Evolutionary conservation across 1,284 basidiomycete genomes (phyloP).

Genomic region (Sanghuangporus baumii): DNA sequence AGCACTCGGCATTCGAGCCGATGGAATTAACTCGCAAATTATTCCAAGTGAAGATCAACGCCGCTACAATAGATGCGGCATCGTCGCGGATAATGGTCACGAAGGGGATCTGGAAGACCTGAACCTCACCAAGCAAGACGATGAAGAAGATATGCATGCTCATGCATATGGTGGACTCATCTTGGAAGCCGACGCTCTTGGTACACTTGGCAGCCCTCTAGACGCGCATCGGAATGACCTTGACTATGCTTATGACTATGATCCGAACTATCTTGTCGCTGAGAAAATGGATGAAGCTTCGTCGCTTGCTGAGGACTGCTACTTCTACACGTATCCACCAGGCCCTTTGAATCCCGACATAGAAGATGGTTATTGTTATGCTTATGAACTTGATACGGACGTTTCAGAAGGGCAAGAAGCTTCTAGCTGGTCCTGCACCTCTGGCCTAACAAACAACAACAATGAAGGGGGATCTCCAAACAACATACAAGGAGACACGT

Average conservation of each 20-base stretch:
- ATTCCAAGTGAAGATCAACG: neutral
- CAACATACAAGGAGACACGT: neutral
- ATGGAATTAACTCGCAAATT: neutral
- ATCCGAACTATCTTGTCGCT: neutral
- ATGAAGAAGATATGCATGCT: too few species aligned
- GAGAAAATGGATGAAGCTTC: neutral
- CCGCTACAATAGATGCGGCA: too few species aligned
- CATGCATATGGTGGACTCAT: neutral
- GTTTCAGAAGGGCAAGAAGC: neutral
- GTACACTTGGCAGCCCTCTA: neutral
- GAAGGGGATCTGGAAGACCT: too few species aligned
- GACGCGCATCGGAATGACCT: neutral
- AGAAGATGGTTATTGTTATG: too few species aligned
- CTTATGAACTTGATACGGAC: too few species aligned
- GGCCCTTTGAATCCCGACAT: neutral
- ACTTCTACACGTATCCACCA: neutral
- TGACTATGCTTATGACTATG: neutral
- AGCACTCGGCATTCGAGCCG: neutral
- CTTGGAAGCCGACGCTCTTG: neutral
- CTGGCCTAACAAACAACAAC: neutral
- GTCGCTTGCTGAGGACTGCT: neutral
- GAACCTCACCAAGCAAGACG: too few species aligned
- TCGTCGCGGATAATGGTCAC: too few species aligned
- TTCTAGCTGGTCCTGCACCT: neutral
- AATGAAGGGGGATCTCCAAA: neutral